A percentile compares a stretch with the other conserved stretches of the same genome.
phyloP scores from a whole-genome alignment of 1,284 basidiomycete species.

The Veloboletus limbatus region DNA sequence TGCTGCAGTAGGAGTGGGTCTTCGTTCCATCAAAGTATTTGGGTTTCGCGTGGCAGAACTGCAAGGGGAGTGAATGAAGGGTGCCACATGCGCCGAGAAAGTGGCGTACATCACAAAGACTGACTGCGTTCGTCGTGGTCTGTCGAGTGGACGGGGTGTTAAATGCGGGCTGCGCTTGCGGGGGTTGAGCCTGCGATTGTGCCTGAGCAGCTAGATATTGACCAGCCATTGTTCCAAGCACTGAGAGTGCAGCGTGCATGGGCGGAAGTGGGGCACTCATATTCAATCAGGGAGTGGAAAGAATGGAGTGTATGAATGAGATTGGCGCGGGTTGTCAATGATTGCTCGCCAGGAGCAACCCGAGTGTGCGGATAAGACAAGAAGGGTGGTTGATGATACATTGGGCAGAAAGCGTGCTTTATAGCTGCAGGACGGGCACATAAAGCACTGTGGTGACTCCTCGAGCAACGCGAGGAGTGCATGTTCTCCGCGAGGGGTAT shows the following conservation, averaged over 20 bases:
- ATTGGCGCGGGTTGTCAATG: conserved; percentile 2
- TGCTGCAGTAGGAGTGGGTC: conserved; percentile 39
- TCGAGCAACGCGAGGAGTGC: conserved; percentile 28
- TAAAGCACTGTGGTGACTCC: conserved; percentile 12
- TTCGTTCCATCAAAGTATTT: conserved; percentile 43
- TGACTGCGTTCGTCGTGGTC: conserved; percentile 22
- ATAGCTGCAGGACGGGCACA: conserved; percentile 18
- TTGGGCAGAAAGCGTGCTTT: conserved; percentile 17
- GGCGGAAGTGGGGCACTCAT: conserved; percentile 41
- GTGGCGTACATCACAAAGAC: conserved; percentile 31
- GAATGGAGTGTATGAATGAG: conserved; percentile 9
- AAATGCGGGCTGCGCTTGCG: conserved; percentile 22
- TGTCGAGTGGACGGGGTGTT: conserved; percentile 28
- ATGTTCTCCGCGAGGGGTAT: conserved; percentile 32
- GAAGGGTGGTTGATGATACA: conserved; percentile 14
- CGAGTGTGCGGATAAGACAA: conserved; percentile 30
- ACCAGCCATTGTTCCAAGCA: conserved; percentile 48
- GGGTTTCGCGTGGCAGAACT: conserved; percentile 50
- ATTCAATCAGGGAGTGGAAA: conserved; percentile 13
- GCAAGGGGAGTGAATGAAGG: conserved; percentile 7
- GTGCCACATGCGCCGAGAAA: conserved; percentile 4
- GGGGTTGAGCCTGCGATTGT: conserved; percentile 29
- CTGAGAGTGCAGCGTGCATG: conserved; percentile 51
- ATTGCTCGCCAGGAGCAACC: conserved; percentile 33
- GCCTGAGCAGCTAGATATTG: conserved; percentile 44